Percentiles rank a stretch among this genome's conserved stretches.
These are phyloP conservation scores for Lithocarpus polystachyus DNA, from an alignment of 306 rosid genomes.

Conservation along the genomic window DNA sequence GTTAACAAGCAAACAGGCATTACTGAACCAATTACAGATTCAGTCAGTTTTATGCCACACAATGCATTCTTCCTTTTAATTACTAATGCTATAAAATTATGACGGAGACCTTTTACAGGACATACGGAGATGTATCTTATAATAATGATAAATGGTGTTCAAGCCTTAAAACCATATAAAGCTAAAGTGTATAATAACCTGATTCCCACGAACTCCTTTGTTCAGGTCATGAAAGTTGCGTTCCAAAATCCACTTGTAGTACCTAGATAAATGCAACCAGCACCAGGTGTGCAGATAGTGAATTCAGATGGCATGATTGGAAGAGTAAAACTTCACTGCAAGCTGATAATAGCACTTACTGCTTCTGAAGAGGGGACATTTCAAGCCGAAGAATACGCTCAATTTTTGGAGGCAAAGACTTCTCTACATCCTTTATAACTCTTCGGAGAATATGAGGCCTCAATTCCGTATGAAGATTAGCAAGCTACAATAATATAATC, in stretches of 20 bases:
- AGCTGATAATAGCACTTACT: constrained; percentile 46
- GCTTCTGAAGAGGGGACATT: constrained; percentile 99
- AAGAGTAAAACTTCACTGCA: constrained; percentile 1
- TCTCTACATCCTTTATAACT: constrained; percentile 98
- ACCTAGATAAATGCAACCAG: constrained; percentile 49
- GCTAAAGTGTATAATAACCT: constrained; percentile 50
- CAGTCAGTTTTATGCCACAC: constrained; percentile 1
- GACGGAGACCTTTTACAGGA: neutral
- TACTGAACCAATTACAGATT: constrained; percentile 4
- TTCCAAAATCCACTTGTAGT: constrained; percentile 99
- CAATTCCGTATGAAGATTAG: constrained; percentile 95
- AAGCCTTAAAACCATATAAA: neutral
- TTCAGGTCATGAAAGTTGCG: constrained; percentile 96
- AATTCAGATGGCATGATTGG: constrained; percentile 5
- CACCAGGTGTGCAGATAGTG: constrained; percentile 16
- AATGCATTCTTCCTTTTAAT: no score
- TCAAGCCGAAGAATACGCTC: constrained; percentile 98
- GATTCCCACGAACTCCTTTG: constrained; percentile 99
- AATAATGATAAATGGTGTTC: neutral
- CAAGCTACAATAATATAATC: constrained; percentile 58
- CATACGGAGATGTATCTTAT: neutral
- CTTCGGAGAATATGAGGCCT: constrained; percentile 98
- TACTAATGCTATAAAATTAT: neutral
- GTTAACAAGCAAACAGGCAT: neutral
- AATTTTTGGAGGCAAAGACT: constrained; percentile 97